phyloP scores from a whole-genome alignment of 192 early-diverging fungal species.

The Coemansia sp. region DNA sequence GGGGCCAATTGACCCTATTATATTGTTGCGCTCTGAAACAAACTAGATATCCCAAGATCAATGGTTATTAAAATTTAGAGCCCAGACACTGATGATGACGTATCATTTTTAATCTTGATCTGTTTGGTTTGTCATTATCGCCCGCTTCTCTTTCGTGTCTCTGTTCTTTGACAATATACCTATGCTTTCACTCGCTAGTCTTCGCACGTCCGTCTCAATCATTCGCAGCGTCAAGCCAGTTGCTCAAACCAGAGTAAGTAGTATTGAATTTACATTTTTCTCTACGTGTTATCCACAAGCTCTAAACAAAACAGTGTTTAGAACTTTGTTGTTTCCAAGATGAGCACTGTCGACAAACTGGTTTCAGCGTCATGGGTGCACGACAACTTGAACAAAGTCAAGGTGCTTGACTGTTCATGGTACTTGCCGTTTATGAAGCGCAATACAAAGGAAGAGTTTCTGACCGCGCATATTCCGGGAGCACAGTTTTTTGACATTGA shows the following conservation, averaged over 20 bases:
- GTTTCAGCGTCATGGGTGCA: conserved; percentile 63
- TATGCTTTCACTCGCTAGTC: background rate
- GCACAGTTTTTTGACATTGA: conserved; percentile 93
- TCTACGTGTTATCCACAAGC: background rate
- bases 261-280: background rate
- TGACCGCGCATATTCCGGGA: conserved; percentile 59
- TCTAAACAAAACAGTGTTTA: background rate
- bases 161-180: background rate
- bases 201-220: background rate
- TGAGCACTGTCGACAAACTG: conserved; percentile 1
- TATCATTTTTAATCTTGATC: background rate
- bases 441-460: conserved; percentile 69
- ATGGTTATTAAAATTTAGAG: too few species aligned
- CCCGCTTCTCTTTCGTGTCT: background rate
- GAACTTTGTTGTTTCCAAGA: background rate
- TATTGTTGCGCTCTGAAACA: background rate
- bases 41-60: background rate
- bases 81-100: background rate
- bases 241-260: background rate
- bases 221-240: background rate
- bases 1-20: too few species aligned
- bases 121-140: background rate
- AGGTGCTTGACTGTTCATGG: conserved; percentile 90
- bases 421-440: conserved; percentile 75
- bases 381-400: conserved; percentile 59